Conservation (phyloP, 2,329 filamentous ascomycete species). For the Xylaria sp. region DNA sequence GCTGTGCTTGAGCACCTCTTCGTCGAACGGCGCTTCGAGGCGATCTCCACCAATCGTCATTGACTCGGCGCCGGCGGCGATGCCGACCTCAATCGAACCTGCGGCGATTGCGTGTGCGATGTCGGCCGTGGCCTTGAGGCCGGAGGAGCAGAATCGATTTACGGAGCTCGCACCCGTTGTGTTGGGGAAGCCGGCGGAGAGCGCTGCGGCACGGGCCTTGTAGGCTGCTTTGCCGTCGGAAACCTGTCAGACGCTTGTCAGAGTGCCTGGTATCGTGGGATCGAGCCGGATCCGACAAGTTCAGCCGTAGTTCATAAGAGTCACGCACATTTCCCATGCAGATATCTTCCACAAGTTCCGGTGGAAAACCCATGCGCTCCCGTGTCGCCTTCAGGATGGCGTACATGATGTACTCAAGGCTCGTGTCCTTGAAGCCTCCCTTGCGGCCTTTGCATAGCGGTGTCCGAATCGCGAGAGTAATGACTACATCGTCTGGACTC, state of each 20-base stretch:
- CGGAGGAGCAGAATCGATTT: slow-evolving; percentile 98
- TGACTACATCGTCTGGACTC: slow-evolving; percentile 96
- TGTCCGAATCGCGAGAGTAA: slow-evolving; percentile 90
- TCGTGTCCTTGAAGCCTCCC: slow-evolving; percentile 95
- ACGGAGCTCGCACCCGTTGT: slow-evolving; percentile 83
- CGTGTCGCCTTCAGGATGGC: slow-evolving; percentile 82
- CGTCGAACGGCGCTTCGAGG: slow-evolving; percentile 78
- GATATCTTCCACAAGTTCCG: slow-evolving; percentile 86
- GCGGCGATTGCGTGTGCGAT: slow-evolving; percentile 87
- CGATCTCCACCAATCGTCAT: slow-evolving; percentile 82
- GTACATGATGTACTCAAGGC: slow-evolving; percentile 86
- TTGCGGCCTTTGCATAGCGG: slow-evolving; percentile 89
- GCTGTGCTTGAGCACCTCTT: slow-evolving; percentile 74
- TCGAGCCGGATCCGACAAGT: not conserved
- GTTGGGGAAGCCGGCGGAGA: slow-evolving; percentile 94
- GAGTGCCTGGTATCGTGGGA: not conserved
- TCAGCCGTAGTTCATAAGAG: not conserved
- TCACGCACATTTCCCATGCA: slow-evolving; percentile 85
- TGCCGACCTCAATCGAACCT: slow-evolving; percentile 85
- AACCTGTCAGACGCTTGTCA: slow-evolving; percentile 63
- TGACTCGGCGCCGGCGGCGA: slow-evolving; percentile 88
- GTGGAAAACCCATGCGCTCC: slow-evolving; percentile 80
- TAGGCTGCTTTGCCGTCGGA: slow-evolving; percentile 88
- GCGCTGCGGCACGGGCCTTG: slow-evolving; percentile 86
- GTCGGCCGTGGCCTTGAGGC: slow-evolving; percentile 93